A percentile compares a stretch with the other conserved stretches of the same genome.
These are phyloP conservation scores for Ashbya aceris DNA, from an alignment of 1,139 yeast species.

Conservation along the genomic window DNA sequence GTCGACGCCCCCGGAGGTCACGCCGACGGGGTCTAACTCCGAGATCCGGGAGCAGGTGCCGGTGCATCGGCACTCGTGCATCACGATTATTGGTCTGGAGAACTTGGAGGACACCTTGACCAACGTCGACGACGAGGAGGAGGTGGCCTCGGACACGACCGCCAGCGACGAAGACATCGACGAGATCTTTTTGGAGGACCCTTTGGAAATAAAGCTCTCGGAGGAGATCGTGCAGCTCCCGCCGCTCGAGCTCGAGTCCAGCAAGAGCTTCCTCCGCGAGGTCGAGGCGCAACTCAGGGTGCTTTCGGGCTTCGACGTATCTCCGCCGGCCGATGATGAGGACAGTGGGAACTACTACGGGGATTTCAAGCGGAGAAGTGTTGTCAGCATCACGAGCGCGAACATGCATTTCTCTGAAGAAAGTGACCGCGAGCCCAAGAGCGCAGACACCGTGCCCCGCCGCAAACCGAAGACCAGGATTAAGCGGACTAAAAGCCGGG, in stretches of 20 bases:
- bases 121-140: neutral
- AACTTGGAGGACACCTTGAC: constrained; percentile 2
- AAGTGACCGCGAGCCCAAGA: too few relatives aligned
- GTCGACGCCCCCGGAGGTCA: too few relatives aligned
- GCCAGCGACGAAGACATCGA: neutral
- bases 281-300: neutral
- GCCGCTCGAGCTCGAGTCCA: neutral
- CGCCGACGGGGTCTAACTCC: too few relatives aligned
- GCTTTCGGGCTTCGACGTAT: neutral
- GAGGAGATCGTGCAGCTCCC: neutral
- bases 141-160: neutral
- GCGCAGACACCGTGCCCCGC: neutral
- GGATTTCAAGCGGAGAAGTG: too few relatives aligned
- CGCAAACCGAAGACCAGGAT: constrained; percentile 1
- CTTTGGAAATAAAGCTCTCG: too few relatives aligned
- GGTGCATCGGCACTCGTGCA: neutral
- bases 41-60: too few relatives aligned
- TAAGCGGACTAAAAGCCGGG: constrained; percentile 1
- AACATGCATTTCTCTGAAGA: too few relatives aligned
- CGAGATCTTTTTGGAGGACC: neutral
- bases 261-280: constrained; percentile 1
- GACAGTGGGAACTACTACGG: too few relatives aligned
- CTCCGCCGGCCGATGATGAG: too few relatives aligned
- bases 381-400: too few relatives aligned
- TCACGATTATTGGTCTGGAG: constrained; percentile 2